These are phyloP conservation scores for Metarhizium guizhouense DNA, from an alignment of 2,329 filamentous ascomycete genomes.

Conservation along the genomic window DNA sequence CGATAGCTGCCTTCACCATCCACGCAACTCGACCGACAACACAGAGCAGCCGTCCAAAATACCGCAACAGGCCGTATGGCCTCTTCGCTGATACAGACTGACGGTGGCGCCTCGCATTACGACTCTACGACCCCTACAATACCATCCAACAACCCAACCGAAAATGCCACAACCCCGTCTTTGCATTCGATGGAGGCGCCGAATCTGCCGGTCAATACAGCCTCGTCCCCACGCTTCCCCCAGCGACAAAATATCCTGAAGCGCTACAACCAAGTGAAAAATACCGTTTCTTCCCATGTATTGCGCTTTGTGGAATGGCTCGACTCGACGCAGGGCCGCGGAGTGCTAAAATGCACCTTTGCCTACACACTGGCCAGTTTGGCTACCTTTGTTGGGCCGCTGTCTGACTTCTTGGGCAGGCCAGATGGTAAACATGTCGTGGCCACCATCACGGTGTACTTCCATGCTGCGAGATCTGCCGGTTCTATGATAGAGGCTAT, in stretches of 20 bases:
- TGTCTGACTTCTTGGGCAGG: slow-evolving; percentile 64
- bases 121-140: neutral
- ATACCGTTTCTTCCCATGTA: neutral
- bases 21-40: neutral
- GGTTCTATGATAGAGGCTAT: slow-evolving; percentile 81
- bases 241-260: neutral
- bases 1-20: neutral
- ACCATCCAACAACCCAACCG: neutral
- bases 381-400: slow-evolving; percentile 65
- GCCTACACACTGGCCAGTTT: slow-evolving; percentile 76
- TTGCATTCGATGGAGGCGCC: neutral
- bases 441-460: slow-evolving; percentile 83
- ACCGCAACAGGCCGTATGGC: neutral
- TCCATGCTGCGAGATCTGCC: slow-evolving; percentile 72
- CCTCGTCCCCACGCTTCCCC: neutral
- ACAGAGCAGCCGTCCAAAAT: neutral
- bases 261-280: neutral
- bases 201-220: neutral
- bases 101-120: neutral
- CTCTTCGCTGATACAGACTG: neutral
- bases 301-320: slow-evolving; percentile 34
- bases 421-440: slow-evolving; percentile 87
- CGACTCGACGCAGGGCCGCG: slow-evolving; percentile 60
- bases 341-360: slow-evolving; percentile 76
- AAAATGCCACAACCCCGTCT: neutral